A percentile compares a stretch with the other conserved stretches of the same genome.
These are phyloP conservation scores for Hydrangea macrophylla DNA, from an alignment of 148 eudicot genomes.

Conservation along the genomic window DNA sequence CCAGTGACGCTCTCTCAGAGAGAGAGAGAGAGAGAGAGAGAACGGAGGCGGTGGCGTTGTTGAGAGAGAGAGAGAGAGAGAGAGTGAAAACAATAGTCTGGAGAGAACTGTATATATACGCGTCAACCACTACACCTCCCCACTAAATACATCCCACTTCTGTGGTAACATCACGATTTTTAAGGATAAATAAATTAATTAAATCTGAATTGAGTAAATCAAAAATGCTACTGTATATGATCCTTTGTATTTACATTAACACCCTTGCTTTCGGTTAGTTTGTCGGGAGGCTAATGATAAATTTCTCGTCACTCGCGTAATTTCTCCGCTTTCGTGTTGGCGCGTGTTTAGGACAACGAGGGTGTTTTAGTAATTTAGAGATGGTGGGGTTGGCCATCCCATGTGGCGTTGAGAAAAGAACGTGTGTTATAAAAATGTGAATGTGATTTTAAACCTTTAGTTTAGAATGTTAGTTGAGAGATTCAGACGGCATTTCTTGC, in stretches of 20 bases:
- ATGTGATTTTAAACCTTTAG: background rate
- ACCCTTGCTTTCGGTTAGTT: constrained; percentile 52
- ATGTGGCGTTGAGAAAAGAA: background rate
- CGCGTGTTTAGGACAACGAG: background rate
- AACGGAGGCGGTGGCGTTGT: background rate
- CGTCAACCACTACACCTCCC: too few species aligned
- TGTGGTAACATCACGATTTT: background rate
- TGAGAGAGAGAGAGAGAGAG: constrained; percentile 10
- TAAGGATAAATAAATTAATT: background rate
- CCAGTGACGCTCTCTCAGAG: background rate
- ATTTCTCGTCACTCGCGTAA: too few species aligned
- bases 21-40: background rate
- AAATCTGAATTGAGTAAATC: background rate
- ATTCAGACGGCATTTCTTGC: too few species aligned
- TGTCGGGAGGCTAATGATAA: background rate
- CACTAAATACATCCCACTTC: background rate
- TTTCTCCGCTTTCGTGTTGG: too few species aligned
- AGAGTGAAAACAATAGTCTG: background rate
- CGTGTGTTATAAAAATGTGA: background rate
- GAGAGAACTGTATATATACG: background rate
- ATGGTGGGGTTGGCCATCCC: too few species aligned
- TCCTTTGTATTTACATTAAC: constrained; percentile 11
- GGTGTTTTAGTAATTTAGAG: background rate
- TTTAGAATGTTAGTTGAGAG: too few species aligned
- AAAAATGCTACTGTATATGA: background rate